Evolutionary conservation across 1,139 yeast genomes (phyloP), one percentile per base, ranked within the genome.

Genomic region (Suhomyces chickasaworum): DNA sequence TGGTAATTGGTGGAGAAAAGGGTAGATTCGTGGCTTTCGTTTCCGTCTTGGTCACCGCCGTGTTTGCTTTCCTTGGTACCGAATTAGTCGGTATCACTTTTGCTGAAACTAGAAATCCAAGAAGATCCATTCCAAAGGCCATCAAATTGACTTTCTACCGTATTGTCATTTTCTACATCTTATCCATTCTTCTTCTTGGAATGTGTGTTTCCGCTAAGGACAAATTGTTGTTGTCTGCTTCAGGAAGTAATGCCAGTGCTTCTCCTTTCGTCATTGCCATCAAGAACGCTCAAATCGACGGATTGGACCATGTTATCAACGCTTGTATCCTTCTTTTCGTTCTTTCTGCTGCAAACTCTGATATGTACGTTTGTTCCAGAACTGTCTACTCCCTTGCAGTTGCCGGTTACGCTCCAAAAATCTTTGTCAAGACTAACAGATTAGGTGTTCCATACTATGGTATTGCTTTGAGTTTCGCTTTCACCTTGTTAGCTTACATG

Each of bases 81-180:
- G 95, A 87, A 66, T 72, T 86, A 57, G 59, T 70, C 51, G 77
- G 77, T 53, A 80, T 86, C 56, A 84, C 89, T 16, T 86, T 86
- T 56, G 89, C 89, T 49, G 95, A 87, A 68, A 84, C 90, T 50
- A 74, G 78, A 54, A 81, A 86, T 64, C 95, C 95, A 53, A 77
- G 93, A 67, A 75, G 77, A 58, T 78, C 86, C 51, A 84, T 87
- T 54, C 93, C 93, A 58, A 82, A 80, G 63, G 95, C 95, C 43
- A 82, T 86, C 61, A 84, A 75, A 62, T 74, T 84, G 64, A 86
- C 90, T 21, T 82, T 87, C 63, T 85, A 80, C 76, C 85, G 95
- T 71, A 85, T 88, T 56, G 65, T 84, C 49, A 61, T 87, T 44
- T 87, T 88, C 61, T 87, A 86, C 75, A 60, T 85, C 50, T 63